These are phyloP conservation scores for Wallacemonas collosoma DNA, from an alignment of 208 protist genomes.

Conservation along the genomic window DNA sequence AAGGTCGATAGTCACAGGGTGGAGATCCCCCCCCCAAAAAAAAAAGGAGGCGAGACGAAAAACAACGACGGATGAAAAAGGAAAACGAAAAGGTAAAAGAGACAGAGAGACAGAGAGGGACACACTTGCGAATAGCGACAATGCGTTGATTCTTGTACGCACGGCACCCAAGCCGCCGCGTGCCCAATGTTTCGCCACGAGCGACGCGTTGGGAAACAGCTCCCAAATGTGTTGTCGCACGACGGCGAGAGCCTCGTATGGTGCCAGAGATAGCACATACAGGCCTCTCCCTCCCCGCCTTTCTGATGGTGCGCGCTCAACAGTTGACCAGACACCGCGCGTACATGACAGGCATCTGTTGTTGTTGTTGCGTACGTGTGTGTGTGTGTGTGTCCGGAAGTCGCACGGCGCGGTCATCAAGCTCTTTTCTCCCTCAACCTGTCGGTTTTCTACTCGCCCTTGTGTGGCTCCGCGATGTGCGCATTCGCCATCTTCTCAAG, in stretches of 20 bases:
- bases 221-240: too few relatives aligned
- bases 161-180: too few relatives aligned
- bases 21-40: neutral
- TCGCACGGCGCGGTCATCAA: too few relatives aligned
- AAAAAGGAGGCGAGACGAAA: neutral
- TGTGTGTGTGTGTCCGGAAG: neutral
- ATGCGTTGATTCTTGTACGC: too few relatives aligned
- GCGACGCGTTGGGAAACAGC: too few relatives aligned
- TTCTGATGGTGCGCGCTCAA: too few relatives aligned
- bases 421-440: neutral
- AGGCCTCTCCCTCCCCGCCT: too few relatives aligned
- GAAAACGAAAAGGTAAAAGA: constrained; percentile 15
- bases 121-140: too few relatives aligned
- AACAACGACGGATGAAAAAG: constrained; percentile 5
- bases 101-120: neutral
- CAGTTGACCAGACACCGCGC: too few relatives aligned
- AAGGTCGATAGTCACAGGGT: neutral
- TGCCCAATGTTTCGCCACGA: too few relatives aligned
- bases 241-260: too few relatives aligned
- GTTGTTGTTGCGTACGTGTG: neutral
- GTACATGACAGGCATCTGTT: neutral
- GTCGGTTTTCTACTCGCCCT: constrained; percentile 11
- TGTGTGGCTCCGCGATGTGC: constrained; percentile 79
- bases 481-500: constrained; percentile 90
- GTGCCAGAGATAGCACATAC: too few relatives aligned